Percentiles rank a stretch among this genome's conserved stretches.
These are phyloP conservation scores for Botrytis sinoallii DNA, from an alignment of 2,329 filamentous ascomycete genomes.

Conservation along the genomic window DNA sequence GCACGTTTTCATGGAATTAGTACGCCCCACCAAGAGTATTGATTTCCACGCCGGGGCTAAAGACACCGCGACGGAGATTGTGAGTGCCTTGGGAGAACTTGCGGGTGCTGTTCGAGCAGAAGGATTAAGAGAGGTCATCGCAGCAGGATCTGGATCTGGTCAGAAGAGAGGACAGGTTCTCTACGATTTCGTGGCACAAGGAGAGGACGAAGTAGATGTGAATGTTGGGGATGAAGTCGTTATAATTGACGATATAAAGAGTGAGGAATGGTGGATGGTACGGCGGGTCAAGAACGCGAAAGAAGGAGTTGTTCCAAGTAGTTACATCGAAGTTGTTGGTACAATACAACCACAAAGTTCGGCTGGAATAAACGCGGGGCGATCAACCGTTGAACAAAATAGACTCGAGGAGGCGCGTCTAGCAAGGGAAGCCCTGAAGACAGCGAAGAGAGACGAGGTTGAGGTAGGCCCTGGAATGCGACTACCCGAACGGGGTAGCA, in stretches of 20 bases:
- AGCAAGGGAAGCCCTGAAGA: slow-evolving; percentile 73
- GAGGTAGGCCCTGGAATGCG: slow-evolving; percentile 76
- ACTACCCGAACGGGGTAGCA: slow-evolving; percentile 77
- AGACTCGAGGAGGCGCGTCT: slow-evolving; percentile 77
- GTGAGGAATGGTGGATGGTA: slow-evolving; percentile 98
- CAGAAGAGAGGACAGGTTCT: slow-evolving; percentile 83
- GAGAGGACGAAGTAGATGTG: slow-evolving; percentile 94
- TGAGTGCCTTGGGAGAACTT: slow-evolving; percentile 81
- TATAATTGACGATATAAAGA: slow-evolving; percentile 83
- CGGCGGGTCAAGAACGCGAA: slow-evolving; percentile 85
- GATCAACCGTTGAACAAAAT: slow-evolving; percentile 74
- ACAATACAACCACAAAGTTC: slow-evolving; percentile 51
- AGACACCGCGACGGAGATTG: slow-evolving; percentile 93
- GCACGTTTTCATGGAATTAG: slow-evolving; percentile 92
- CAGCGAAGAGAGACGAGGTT: slow-evolving; percentile 54
- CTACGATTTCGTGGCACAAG: slow-evolving; percentile 96
- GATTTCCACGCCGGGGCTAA: slow-evolving; percentile 98
- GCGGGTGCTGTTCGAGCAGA: slow-evolving; percentile 82
- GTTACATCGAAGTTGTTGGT: slow-evolving; percentile 87
- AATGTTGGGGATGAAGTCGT: slow-evolving; percentile 86
- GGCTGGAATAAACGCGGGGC: slow-evolving; percentile 56
- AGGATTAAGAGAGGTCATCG: slow-evolving; percentile 78
- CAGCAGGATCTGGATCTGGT: slow-evolving; percentile 66
- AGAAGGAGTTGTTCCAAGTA: slow-evolving; percentile 94
- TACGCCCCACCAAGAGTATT: slow-evolving; percentile 87